A percentile compares a stretch with the other conserved stretches of the same genome.
Conservation (phyloP, 352 stramenopile genomes). For the Phytophthora constricta region DNA sequence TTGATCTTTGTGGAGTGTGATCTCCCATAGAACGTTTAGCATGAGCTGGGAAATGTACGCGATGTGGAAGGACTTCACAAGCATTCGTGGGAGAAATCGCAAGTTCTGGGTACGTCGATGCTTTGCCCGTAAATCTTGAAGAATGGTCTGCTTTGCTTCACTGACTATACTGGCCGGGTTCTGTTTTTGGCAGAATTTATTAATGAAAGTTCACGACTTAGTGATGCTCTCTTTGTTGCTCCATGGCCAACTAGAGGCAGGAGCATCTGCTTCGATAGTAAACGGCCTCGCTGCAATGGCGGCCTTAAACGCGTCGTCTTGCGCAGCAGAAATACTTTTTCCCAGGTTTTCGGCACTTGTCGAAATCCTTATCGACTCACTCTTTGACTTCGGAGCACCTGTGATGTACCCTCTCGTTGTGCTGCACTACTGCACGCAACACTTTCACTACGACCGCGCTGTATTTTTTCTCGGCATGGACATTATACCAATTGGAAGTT, state of each 20-base stretch:
- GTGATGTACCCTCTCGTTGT: constrained; percentile 38
- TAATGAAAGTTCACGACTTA: constrained; percentile 41
- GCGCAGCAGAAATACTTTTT: constrained; percentile 28
- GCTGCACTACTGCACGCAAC: constrained; percentile 29
- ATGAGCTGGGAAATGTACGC: no score
- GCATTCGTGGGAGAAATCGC: no score
- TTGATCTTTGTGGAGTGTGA: no score
- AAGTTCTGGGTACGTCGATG: no score
- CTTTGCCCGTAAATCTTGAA: not conserved
- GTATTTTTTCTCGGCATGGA: constrained; percentile 33
- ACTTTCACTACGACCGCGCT: constrained; percentile 39
- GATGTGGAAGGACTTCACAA: no score
- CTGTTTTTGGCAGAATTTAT: constrained; percentile 40
- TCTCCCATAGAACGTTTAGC: no score
- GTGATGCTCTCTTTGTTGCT: constrained; percentile 39
- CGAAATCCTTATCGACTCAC: constrained; percentile 47
- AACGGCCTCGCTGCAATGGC: constrained; percentile 27
- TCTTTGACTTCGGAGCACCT: constrained; percentile 44
- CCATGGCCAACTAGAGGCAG: constrained; percentile 31
- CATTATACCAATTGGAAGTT: constrained; percentile 32
- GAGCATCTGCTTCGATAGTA: constrained; percentile 25
- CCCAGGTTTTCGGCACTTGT: constrained; percentile 30
- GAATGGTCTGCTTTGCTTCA: not conserved
- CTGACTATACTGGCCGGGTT: no score
- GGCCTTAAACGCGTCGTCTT: constrained; percentile 31